Percentiles rank a stretch among this genome's conserved stretches.
These are phyloP conservation scores for Metschnikowia gelsemii DNA, from an alignment of 805 yeast genomes.

Conservation along the genomic window DNA sequence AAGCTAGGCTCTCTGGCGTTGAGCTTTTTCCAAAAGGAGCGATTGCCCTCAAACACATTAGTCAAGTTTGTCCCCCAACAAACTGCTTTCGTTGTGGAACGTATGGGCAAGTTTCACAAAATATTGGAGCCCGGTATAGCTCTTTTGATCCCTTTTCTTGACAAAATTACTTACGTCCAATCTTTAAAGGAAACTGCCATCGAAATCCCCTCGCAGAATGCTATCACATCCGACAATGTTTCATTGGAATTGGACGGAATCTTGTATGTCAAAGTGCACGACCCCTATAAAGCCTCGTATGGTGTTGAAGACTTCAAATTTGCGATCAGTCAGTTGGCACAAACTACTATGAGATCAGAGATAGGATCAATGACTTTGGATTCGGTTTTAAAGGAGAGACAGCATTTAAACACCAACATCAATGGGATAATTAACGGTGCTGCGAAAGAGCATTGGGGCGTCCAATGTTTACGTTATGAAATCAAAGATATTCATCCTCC, in stretches of 20 bases:
- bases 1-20: constrained; percentile 24
- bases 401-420: constrained; percentile 66
- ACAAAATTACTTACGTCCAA: constrained; percentile 77
- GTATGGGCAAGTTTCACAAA: constrained; percentile 81
- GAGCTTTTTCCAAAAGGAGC: constrained; percentile 59
- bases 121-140: constrained; percentile 75
- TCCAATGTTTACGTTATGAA: constrained; percentile 78
- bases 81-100: constrained; percentile 86
- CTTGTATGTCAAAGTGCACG: constrained; percentile 70
- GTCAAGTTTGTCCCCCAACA: constrained; percentile 85
- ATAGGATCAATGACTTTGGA: constrained; percentile 82
- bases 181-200: constrained; percentile 81
- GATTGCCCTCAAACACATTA: constrained; percentile 72
- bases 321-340: constrained; percentile 83
- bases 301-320: constrained; percentile 88
- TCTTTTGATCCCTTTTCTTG: constrained; percentile 67
- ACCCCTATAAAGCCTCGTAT: constrained; percentile 81
- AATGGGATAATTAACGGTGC: constrained; percentile 82
- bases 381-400: constrained; percentile 75
- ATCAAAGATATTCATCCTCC: constrained; percentile 90
- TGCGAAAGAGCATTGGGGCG: constrained; percentile 78
- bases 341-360: constrained; percentile 88
- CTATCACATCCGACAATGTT: constrained; percentile 84
- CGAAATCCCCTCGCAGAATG: constrained; percentile 80
- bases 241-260: constrained; percentile 84